Percentiles rank a stretch among this genome's conserved stretches.
Conservation (phyloP, 176 grass and related monocot species). For the Lolium perenne region DNA sequence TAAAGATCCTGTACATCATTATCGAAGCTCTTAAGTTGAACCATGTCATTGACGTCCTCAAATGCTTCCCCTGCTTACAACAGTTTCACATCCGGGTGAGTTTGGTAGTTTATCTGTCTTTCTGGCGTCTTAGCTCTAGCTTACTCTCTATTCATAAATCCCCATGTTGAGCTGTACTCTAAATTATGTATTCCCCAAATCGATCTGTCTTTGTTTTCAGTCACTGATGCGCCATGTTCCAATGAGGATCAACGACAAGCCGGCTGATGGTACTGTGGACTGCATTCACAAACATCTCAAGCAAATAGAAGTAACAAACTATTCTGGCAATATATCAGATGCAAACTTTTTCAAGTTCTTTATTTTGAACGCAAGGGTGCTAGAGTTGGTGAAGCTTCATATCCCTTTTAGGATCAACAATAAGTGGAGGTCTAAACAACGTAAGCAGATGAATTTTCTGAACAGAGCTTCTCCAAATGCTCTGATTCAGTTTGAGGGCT, state of each 20-base stretch:
- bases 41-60: conserved; percentile 8
- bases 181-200: not conserved
- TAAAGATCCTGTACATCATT: not conserved
- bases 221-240: not conserved
- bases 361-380: not conserved
- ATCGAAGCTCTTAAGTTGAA: not conserved
- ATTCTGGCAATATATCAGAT: not conserved
- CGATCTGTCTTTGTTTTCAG: not conserved
- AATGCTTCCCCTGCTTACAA: not conserved
- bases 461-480: conserved; percentile 11
- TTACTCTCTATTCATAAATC: not conserved
- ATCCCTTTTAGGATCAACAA: not conserved
- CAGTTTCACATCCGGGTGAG: not conserved
- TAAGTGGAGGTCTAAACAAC: not conserved
- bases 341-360: not conserved
- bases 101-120: not conserved
- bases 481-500: not conserved
- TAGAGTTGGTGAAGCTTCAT: not conserved
- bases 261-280: not conserved
- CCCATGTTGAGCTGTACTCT: not conserved
- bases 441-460: not conserved
- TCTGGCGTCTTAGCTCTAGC: not conserved
- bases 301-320: not conserved
- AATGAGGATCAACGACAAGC: not conserved
- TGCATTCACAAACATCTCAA: not conserved